Base-by-base conservation (phyloP, 2,329 filamentous ascomycete species). In the Colletotrichum sp. region DNA sequence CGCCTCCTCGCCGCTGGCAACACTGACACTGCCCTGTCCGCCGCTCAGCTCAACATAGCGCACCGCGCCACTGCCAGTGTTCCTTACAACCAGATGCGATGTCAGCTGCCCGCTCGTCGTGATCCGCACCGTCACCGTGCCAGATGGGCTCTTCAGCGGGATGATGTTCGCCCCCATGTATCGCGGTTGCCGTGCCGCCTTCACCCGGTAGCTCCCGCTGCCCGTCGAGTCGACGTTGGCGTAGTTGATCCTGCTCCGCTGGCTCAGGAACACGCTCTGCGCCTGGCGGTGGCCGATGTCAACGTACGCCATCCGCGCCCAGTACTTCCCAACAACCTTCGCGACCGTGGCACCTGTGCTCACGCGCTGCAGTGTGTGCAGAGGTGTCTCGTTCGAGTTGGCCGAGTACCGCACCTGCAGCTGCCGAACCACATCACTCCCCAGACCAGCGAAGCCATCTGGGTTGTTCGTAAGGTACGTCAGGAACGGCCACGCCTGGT, bases 121-220 rank as follows among this genome's bases (percentile, higher is more conserved):
- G 16, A 88, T 80, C 63, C 80, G 81, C 30, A 85, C 83, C 6
- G 77, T 77, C 0, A 85, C 80, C 19, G 79, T 80, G 15, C 81
- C 78, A 0, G 83, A 83, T 0, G 83, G 82, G 1, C 79, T 83
- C 13, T 83, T 84, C 11, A 89, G 82, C 3, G 87, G 87, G 55
- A 87, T 84, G 77, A 89, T 89, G 79, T 87, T 89, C 63, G 88
- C 84, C 1, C 88, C 88, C 87, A 90, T 87, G 79, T 90, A 90
- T 22, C 83, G 80, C 25, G 88, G 88, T 19, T 82, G 80, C 3
- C 88, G 82, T 8, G 82, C 84, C 0, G 84, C 36, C 72, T 87
- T 88, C 72, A 88, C 86, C 15, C 80, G 83, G 78, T 87, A 90
- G 3, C 80, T 81, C 29, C 65, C 65, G 25, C 74, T 81, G 5